Percentiles rank a stretch among this genome's conserved stretches.
Conservation (phyloP, 768 basidiomycete genomes). For the Lyophyllum decastes region DNA sequence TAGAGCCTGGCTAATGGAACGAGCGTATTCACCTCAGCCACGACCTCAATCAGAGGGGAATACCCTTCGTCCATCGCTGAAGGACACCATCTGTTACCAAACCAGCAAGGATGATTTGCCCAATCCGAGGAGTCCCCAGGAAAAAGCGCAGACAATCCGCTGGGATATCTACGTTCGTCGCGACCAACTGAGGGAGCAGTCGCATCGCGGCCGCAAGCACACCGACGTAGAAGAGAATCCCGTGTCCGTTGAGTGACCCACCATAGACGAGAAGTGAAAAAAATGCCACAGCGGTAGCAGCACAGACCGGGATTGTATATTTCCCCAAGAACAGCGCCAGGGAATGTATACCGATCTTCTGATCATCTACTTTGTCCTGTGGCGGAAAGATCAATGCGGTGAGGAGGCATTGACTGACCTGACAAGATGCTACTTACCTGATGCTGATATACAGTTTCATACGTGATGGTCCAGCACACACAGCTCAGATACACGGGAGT, state of each 20-base stretch:
- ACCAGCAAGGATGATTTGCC: slow-evolving; percentile 27
- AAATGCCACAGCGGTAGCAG: slow-evolving; percentile 44
- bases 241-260: slow-evolving; percentile 46
- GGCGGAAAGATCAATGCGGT: slow-evolving; percentile 19
- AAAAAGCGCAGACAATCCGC: slow-evolving; percentile 27
- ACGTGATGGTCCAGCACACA: slow-evolving; percentile 31
- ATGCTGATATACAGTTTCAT: slow-evolving; percentile 35
- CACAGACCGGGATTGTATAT: slow-evolving; percentile 47
- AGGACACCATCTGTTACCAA: slow-evolving; percentile 24
- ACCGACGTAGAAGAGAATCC: slow-evolving; percentile 32
- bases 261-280: slow-evolving; percentile 43
- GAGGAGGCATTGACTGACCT: not conserved
- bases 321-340: slow-evolving; percentile 56
- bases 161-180: slow-evolving; percentile 28
- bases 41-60: too few species aligned
- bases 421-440: slow-evolving; percentile 23
- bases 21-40: too few species aligned
- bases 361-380: slow-evolving; percentile 62
- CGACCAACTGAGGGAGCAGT: slow-evolving; percentile 20
- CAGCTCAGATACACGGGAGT: slow-evolving; percentile 25
- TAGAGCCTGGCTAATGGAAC: too few species aligned
- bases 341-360: slow-evolving; percentile 56
- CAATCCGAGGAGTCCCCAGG: slow-evolving; percentile 25
- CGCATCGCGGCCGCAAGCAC: slow-evolving; percentile 19
- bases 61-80: slow-evolving; percentile 5